Base-by-base conservation (phyloP, 1,284 basidiomycete genomes). In the Mycena sp. region DNA sequence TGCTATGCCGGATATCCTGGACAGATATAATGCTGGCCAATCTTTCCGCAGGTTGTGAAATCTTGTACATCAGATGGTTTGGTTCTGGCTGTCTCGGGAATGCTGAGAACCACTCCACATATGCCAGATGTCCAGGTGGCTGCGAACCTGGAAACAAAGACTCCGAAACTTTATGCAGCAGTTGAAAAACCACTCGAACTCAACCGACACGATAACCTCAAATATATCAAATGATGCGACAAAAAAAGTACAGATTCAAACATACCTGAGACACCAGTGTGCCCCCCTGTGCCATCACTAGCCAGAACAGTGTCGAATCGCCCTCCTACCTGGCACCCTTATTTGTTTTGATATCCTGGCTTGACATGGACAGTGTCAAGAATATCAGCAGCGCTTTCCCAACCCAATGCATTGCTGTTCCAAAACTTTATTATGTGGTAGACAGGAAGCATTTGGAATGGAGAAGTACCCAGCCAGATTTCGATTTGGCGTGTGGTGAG, bases 301-400 rank as follows among this genome's bases (percentile, higher is more conserved):
- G 69, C 49, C 4, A 73, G 38, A 21, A 61, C 72, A 26, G 69
- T 70, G 59, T 73, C 69, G 55, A 72, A 74, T 38, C 67, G 50
- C 4, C 58, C 71, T n/a, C 69, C 69, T 30, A 72, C 61, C 7
- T 25, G 11, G 12, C 49, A 48, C 10, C 62, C 56, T 6, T 63
- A 49, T 21, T 30, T 46, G 45, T 69, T 59, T 28, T 19, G 44
- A 11, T 56, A 52, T 16, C 48, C 56, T 17, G 71, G 70, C 35
- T 62, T 55, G n/a, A 58, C 63, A 63, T 72, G 67, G 21, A 69
- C 51, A 21, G 64, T 43, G 58, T 71, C 70, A 6, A 62, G 12
- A 19, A 37, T 43, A 17, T 49, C 29, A 4, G 19, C n/a, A 19
- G 19, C 40, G 12, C 17, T 17, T 17, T 38, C 30, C 5, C 54